Percentiles rank a stretch among this genome's conserved stretches.
Conservation (phyloP, 257 asterid species). For the Solanum okadae region DNA sequence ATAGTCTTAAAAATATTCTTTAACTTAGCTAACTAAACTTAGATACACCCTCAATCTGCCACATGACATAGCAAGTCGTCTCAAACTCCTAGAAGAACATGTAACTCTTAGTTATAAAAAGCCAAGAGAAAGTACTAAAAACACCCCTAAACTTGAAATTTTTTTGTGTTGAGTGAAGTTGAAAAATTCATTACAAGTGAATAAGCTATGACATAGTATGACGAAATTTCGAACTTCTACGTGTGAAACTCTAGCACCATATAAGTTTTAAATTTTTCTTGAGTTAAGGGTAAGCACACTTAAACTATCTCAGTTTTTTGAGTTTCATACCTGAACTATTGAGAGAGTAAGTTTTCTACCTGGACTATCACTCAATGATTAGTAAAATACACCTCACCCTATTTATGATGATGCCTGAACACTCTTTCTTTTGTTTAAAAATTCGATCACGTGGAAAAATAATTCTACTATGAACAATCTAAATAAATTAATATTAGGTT, state of each 20-base stretch:
- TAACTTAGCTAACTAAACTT: no score
- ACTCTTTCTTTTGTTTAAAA: background rate
- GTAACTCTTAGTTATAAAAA: background rate
- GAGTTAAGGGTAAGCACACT: no score
- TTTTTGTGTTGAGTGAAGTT: background rate
- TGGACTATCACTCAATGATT: background rate
- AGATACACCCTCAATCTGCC: background rate
- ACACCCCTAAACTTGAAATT: no score
- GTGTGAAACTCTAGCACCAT: background rate
- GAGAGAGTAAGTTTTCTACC: rapidly evolving
- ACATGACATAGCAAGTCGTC: no score
- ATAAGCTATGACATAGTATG: background rate
- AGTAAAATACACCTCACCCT: background rate
- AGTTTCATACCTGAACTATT: background rate
- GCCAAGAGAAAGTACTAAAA: background rate
- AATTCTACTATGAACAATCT: no score
- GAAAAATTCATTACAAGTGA: background rate
- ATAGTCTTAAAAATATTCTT: no score
- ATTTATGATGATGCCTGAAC: background rate
- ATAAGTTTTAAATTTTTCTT: no score
- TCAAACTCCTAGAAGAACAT: background rate
- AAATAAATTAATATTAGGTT: no score
- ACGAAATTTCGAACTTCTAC: background rate
- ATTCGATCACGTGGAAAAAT: background rate
- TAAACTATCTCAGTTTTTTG: background rate